Evolutionary conservation across 495 filamentous ascomycete species (phyloP), one percentile per base, ranked within the genome.

Genomic region (Penicillium argentinense): DNA sequence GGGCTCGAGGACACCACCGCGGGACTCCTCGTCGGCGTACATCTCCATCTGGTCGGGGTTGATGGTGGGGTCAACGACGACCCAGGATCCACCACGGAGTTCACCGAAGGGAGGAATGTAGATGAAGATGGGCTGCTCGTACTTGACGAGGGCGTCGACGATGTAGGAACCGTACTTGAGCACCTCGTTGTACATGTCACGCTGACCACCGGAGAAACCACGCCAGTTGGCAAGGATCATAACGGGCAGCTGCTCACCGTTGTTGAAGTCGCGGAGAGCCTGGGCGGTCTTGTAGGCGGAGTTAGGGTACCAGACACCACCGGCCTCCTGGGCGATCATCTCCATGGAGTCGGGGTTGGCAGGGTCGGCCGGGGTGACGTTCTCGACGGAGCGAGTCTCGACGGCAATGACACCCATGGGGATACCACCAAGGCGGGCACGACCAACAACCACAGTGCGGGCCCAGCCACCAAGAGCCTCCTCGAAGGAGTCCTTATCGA

Each of bases 211-310:
- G 45, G 93, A 97, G 87, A 98, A 98, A 73, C 93, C 93, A 80
- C 93, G 81, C 93, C 93, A 98, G 80, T 98, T 98, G 68, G 93
- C 93, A 37, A 98, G 80, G 70, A 98, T 97, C 90, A 98, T 97
- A 48, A 98, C 77, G 33, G 93, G 93, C 50, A 98, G 81, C 77
- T 97, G 93, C 72, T 98, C 93, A 64, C 93, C 93, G 56, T 95
- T 82, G 84, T 97, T 98, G 82, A 98, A 98, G 79, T 98, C 93
- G 52, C 84, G 89, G 68, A 98, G 93, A 45, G 93, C 93, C 66
- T 98, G 93, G 13, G 93, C 95, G 42, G 93, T 98, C 86, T 98
- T 98, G 82, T 88, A 97, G 24, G 93, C 95, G 4, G 91, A 96
- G 79, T 98, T 98, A 58, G 93, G 93, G 69, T 97, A 98, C 93